Conservation (phyloP, 345 rosid genomes). For the Salix udensis region DNA sequence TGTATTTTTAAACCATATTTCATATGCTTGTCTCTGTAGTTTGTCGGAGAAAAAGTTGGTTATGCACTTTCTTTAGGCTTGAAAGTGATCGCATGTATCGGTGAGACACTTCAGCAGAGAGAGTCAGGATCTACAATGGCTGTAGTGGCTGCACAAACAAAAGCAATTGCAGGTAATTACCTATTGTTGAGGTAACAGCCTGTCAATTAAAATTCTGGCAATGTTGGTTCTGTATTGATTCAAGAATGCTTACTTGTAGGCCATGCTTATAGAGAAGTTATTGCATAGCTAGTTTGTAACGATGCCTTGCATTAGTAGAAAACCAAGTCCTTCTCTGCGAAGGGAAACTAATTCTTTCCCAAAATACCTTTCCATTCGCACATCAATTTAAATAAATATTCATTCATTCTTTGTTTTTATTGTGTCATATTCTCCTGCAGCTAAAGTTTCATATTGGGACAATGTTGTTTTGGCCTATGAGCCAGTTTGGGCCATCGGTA, state of each 20-base stretch:
- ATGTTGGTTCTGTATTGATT: neutral
- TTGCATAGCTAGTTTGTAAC: neutral
- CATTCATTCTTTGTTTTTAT: neutral
- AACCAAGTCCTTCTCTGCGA: neutral
- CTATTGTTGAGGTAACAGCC: neutral
- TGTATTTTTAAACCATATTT: neutral
- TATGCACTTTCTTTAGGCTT: slow-evolving; percentile 60
- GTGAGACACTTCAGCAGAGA: slow-evolving; percentile 74
- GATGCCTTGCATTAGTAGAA: neutral
- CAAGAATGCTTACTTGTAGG: neutral
- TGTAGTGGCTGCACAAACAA: slow-evolving; percentile 65
- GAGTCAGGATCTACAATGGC: slow-evolving; percentile 66
- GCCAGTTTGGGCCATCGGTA: slow-evolving; percentile 88
- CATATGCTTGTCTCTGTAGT: slow-evolving; percentile 34
- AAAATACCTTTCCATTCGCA: neutral
- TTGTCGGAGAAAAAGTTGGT: slow-evolving; percentile 64
- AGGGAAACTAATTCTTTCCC: neutral
- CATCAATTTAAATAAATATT: neutral
- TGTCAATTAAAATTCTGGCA: neutral
- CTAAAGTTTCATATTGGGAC: slow-evolving; percentile 46
- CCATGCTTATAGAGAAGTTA: neutral
- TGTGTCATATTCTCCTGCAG: slow-evolving; percentile 30
- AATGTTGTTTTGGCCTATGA: slow-evolving; percentile 69
- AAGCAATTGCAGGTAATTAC: slow-evolving; percentile 61
- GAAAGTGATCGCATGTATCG: slow-evolving; percentile 70